phyloP scores from a whole-genome alignment of 192 early-diverging fungal genomes.

The Backusella macrospora region DNA sequence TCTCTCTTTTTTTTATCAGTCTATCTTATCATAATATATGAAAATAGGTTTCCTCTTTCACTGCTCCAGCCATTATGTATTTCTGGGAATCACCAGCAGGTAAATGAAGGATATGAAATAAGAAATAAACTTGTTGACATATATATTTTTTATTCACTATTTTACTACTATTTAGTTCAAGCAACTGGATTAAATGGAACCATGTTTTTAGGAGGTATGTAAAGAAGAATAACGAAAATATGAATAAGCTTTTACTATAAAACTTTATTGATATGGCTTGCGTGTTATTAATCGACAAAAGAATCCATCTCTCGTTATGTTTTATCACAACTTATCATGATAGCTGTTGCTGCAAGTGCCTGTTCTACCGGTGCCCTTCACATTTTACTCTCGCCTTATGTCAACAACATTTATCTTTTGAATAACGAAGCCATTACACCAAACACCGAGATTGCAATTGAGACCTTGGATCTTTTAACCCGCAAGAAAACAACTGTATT shows the following conservation, averaged over 20 bases:
- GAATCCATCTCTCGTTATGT: constrained; percentile 38
- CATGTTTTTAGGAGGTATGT: constrained; percentile 43
- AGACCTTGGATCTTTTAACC: constrained; percentile 37
- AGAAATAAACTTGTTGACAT: no score
- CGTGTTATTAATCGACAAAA: constrained; percentile 15
- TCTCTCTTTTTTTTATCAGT: background rate
- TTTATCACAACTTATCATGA: constrained; percentile 22
- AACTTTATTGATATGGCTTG: background rate
- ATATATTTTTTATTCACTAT: background rate
- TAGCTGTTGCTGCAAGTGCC: constrained; percentile 37
- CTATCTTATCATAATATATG: background rate
- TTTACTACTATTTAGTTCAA: constrained; percentile 28
- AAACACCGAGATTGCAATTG: constrained; percentile 33
- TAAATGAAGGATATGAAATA: constrained; percentile 4
- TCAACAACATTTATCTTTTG: constrained; percentile 35
- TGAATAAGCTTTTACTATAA: background rate
- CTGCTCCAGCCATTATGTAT: constrained; percentile 35
- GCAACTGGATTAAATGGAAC: constrained; percentile 31
- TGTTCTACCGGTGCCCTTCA: constrained; percentile 41
- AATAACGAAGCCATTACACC: constrained; percentile 31
- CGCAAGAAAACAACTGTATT: constrained; percentile 26
- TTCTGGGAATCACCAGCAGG: constrained; percentile 44
- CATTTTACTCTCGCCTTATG: constrained; percentile 40
- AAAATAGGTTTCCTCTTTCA: constrained; percentile 30
- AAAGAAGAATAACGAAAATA: background rate